Evolutionary conservation across 768 basidiomycete genomes (phyloP).

Genomic region (Gyrodon lividus): DNA sequence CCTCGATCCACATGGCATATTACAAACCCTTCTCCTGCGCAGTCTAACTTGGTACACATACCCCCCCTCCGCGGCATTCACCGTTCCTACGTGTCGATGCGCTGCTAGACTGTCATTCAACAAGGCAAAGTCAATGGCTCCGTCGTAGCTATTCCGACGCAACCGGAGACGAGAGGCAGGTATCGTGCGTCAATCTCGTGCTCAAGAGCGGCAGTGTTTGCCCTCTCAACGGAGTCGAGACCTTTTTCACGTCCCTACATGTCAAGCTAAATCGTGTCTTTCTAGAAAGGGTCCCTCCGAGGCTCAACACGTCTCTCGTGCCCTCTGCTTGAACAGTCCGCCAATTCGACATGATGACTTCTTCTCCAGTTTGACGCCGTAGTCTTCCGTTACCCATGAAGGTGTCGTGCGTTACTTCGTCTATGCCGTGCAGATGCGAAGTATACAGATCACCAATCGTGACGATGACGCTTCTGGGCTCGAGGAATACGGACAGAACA

Average conservation of each 20-base stretch:
- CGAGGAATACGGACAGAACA: constrained; percentile 70
- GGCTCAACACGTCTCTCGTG: constrained; percentile 37
- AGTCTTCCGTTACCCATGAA: constrained; percentile 28
- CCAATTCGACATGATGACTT: constrained; percentile 56
- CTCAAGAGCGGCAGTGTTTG: neutral
- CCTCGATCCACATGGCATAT: too few relatives aligned
- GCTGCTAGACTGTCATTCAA: too few relatives aligned
- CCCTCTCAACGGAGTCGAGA: constrained; percentile 25
- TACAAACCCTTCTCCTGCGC: too few relatives aligned
- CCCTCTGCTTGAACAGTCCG: constrained; percentile 44
- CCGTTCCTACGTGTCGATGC: too few relatives aligned
- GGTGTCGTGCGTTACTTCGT: constrained; percentile 51
- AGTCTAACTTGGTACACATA: too few relatives aligned
- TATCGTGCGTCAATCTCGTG: too few relatives aligned
- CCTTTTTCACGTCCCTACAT: constrained; percentile 77
- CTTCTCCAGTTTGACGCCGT: constrained; percentile 27
- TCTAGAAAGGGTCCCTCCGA: constrained; percentile 56
- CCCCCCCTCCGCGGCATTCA: too few relatives aligned
- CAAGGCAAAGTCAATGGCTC: too few relatives aligned
- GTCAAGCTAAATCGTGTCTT: constrained; percentile 77
- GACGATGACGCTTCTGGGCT: constrained; percentile 83
- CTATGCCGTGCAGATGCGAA: constrained; percentile 80
- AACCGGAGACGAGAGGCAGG: too few relatives aligned
- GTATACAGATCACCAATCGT: constrained; percentile 69
- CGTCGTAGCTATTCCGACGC: too few relatives aligned